Base-by-base conservation (phyloP, 805 yeast species). In the Starmerella davenportii region DNA sequence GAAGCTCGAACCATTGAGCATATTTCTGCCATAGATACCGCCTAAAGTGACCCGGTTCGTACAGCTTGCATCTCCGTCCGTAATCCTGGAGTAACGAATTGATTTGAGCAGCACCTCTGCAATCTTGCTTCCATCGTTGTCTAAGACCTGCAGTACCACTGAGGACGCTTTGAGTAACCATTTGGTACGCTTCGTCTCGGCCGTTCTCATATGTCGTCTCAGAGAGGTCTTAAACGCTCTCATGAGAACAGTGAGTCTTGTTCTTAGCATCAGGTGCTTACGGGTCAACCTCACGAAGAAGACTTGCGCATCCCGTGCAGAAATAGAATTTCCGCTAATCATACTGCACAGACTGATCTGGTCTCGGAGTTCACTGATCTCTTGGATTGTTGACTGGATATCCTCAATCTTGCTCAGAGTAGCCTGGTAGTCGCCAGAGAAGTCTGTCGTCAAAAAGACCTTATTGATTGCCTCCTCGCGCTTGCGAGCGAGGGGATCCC, bases 111-210 rank as follows among this genome's bases (percentile, higher is more conserved):
- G 74, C 39, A 82, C 61, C 54, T 78, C 87, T 37, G 81, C 55
- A 48, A 85, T 73, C 9, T 87, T 80, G 14, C 61, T 52, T 19
- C 79, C 59, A 5, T 66, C 56, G 9, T 69, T 70, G 40, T 71
- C 72, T 41, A 82, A 59, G 53, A 85, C 61, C 50, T 79, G 87
- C 56, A 82, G 62, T 31, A 74, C 70, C 31, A 82, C 63, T 43
- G 77, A 76, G 46, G 76, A 84, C 0, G 85, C 72, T 30, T 68
- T 59, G 15, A 77, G 56, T n/a, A 66, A 57, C 73, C 78, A 71
- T 47, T 51, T 56, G 38, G 51, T 40, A 32, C 41, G 44, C 41
- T 40, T 55, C 40, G 42, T 59, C 49, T 41, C 54, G 39, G 60
- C 58, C 38, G 47, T 52, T 52, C 47, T 40, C 41, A 51, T 50